Base-by-base conservation (phyloP, 306 rosid genomes). In the Glycyrrhiza uralensis region DNA sequence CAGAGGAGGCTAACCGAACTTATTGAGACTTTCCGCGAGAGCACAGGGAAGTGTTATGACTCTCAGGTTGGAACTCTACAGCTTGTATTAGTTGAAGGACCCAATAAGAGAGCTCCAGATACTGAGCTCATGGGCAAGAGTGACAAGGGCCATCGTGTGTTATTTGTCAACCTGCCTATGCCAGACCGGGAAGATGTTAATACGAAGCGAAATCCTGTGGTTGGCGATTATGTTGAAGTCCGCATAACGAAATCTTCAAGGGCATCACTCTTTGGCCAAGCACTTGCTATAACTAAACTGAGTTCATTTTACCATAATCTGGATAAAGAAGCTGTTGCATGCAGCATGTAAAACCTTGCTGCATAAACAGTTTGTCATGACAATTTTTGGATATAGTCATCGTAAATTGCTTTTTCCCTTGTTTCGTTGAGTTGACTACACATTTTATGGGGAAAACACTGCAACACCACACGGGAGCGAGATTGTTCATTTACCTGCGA, bases 221-320 rank as follows among this genome's bases (percentile, higher is more conserved):
- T 89, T 19, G 99, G 99, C n/a, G 97, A 95, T 79, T 95, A 45
- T 60, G 99, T 89, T 63, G 99, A 95, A 86, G 97, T 95, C 30
- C 81, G 57, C 29, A 78, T 94, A 82, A 81, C 79, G 70, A 89
- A 86, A 78, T 94, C 99, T 58, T 69, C 96, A 1, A 83, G 90
- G 80, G 97, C 99, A 15, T 91, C 99, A 11, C 88, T 94, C 22
- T 81, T 72, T 50, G 99, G 99, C 17, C 93, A 88, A 72, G 90
- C 95, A 39, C 79, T 86, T 78, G 93, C 96, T 39, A 78, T 91
- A 57, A 91, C 87, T 13, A 91, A 86, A 80, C 71, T 95, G 63
- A 95, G 83, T 69, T 79, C 85, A 18, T 95, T 95, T 75, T 83
- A 86, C 76, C 76, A 69, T 49, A 61, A n/a, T 56, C 38, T 36